Conservation (phyloP, 306 rosid genomes). For the Sicyos baderoa region DNA sequence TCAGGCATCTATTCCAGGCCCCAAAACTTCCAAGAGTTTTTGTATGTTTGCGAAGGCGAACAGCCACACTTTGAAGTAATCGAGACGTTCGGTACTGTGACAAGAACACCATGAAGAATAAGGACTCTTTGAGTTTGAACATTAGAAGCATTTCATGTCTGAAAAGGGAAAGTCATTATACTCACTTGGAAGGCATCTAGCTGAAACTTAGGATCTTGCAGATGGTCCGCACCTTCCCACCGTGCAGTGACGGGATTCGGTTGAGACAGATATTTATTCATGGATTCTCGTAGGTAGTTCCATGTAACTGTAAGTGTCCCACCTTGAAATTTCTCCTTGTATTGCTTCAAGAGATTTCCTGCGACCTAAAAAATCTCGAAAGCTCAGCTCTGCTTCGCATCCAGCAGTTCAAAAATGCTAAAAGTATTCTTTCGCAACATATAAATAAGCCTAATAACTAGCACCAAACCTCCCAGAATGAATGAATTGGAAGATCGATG, state of each 20-base stretch:
- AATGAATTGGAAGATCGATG: not conserved
- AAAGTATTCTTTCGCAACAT: not conserved
- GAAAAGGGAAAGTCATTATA: conserved; percentile 18
- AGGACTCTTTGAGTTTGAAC: not conserved
- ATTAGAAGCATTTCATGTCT: not conserved
- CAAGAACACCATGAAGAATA: conserved; percentile 18
- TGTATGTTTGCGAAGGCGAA: conserved; percentile 75
- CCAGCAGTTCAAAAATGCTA: not conserved
- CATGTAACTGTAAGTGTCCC: conserved; percentile 83
- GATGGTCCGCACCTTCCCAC: conserved; percentile 83
- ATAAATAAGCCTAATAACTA: conserved; percentile 6
- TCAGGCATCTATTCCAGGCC: conserved; percentile 96
- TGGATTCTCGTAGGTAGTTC: conserved; percentile 85
- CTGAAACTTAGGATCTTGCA: conserved; percentile 86
- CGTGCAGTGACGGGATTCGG: conserved; percentile 92
- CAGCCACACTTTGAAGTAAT: conserved; percentile 82
- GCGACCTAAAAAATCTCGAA: conserved; percentile 55
- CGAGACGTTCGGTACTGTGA: conserved; percentile 89
- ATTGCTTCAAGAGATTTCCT: conserved; percentile 75
- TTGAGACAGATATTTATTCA: conserved; percentile 83
- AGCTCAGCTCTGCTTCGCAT: conserved; percentile 14
- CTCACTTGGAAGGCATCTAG: conserved; percentile 97
- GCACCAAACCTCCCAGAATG: not conserved
- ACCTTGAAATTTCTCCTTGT: conserved; percentile 75
- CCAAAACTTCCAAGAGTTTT: conserved; percentile 79